Evolutionary conservation across 495 filamentous ascomycete genomes (phyloP).

Genomic region (Penicillium canariense): DNA sequence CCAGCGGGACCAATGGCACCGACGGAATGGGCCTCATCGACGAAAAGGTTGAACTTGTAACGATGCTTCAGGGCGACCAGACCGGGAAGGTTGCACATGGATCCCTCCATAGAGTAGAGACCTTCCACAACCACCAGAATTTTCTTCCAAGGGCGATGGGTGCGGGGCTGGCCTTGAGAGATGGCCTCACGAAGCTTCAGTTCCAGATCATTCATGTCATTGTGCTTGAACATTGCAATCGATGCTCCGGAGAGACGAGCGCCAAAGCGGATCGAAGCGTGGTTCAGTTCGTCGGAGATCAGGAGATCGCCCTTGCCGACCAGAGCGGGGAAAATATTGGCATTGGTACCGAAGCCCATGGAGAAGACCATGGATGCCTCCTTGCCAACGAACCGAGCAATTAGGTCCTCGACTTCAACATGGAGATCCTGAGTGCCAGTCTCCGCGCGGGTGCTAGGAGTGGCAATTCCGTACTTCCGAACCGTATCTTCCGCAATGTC

Average conservation of each 20-base stretch:
- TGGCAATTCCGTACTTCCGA: constrained; percentile 77
- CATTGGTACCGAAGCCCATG: constrained; percentile 97
- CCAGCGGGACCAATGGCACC: constrained; percentile 87
- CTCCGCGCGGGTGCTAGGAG: constrained; percentile 78
- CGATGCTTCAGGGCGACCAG: constrained; percentile 81
- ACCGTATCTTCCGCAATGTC: constrained; percentile 86
- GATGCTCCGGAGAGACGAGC: constrained; percentile 91
- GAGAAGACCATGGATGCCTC: constrained; percentile 94
- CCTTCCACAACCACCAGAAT: constrained; percentile 96
- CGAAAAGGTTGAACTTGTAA: constrained; percentile 94
- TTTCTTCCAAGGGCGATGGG: constrained; percentile 98
- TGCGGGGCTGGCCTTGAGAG: constrained; percentile 92
- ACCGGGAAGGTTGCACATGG: constrained; percentile 93
- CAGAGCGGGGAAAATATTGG: constrained; percentile 83
- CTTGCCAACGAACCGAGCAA: constrained; percentile 92
- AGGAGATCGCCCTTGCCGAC: constrained; percentile 89
- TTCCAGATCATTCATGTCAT: constrained; percentile 88
- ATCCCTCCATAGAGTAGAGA: constrained; percentile 98
- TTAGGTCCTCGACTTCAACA: constrained; percentile 80
- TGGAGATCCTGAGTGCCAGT: constrained; percentile 84
- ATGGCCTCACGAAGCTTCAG: constrained; percentile 82
- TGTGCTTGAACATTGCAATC: constrained; percentile 95
- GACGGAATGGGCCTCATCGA: constrained; percentile 96
- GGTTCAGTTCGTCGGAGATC: constrained; percentile 96
- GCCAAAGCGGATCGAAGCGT: constrained; percentile 94